Percentiles rank a stretch among this genome's conserved stretches.
Evolutionary conservation across 2,329 filamentous ascomycete genomes (phyloP).

Genomic region (Ophiostoma triangulosporum): DNA sequence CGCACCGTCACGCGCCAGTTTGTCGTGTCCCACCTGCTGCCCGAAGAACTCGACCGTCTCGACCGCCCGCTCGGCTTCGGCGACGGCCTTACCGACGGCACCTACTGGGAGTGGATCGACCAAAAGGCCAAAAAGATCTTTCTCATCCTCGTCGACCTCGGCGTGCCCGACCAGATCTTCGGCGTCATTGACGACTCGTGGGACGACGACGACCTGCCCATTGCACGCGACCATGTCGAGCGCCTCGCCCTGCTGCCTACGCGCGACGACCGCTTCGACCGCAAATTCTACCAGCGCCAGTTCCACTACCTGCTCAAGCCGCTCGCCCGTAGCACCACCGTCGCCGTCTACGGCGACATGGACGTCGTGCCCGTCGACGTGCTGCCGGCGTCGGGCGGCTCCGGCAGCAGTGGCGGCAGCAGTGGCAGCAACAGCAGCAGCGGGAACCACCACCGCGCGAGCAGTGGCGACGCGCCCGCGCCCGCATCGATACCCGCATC

Average conservation of each 20-base stretch:
- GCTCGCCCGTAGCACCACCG: conserved; percentile 44
- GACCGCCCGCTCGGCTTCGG: conserved; percentile 53
- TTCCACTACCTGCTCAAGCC: conserved; percentile 57
- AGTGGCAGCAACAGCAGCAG: too few relatives aligned
- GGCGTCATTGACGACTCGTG: conserved; percentile 61
- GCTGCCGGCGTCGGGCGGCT: neutral
- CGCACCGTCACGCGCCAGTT: conserved; percentile 55
- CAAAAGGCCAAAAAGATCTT: conserved; percentile 56
- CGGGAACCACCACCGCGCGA: neutral
- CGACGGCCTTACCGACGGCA: conserved; percentile 54
- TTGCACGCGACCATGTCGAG: conserved; percentile 51
- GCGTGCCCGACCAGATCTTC: conserved; percentile 61
- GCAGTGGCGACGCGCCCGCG: conserved; percentile 30
- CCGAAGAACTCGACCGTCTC: conserved; percentile 48
- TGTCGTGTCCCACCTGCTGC: conserved; percentile 49
- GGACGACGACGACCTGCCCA: conserved; percentile 63
- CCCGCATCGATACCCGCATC: neutral
- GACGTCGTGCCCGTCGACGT: conserved; percentile 49
- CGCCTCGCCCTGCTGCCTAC: conserved; percentile 46
- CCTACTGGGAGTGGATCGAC: conserved; percentile 68
- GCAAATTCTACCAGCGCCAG: conserved; percentile 56
- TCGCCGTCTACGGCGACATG: conserved; percentile 46
- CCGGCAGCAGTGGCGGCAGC: too few relatives aligned
- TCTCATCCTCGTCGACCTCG: conserved; percentile 55
- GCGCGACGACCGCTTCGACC: conserved; percentile 49